A percentile compares a stretch with the other conserved stretches of the same genome.
Conservation (phyloP, 768 basidiomycete genomes). For the Termitomyces sp. region DNA sequence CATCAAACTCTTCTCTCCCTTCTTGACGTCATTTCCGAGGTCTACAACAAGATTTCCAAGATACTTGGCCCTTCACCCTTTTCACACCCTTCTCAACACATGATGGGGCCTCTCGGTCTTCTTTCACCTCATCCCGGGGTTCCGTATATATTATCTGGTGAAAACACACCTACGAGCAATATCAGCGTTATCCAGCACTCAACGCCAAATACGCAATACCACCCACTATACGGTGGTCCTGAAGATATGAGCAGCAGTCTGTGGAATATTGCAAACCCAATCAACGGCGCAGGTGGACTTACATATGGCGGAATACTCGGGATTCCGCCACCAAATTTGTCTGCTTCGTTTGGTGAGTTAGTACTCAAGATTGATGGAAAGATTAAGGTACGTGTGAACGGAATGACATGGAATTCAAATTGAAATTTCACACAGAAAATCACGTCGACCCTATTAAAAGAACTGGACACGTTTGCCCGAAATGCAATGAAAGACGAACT, state of each 20-base stretch:
- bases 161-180: conserved; percentile 19
- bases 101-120: conserved; percentile 74
- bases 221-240: conserved; percentile 8
- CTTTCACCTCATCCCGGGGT: conserved; percentile 80
- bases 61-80: conserved; percentile 82
- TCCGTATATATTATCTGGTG: conserved; percentile 66
- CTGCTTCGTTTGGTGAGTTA: conserved; percentile 59
- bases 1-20: conserved; percentile 85
- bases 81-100: conserved; percentile 55
- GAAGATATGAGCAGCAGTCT: conserved; percentile 47
- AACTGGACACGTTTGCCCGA: conserved; percentile 78
- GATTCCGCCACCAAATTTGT: conserved; percentile 56
- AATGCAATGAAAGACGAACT: conserved; percentile 80
- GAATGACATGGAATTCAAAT: background rate
- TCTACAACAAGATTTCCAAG: conserved; percentile 82
- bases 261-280: conserved; percentile 68
- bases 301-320: conserved; percentile 25
- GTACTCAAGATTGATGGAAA: conserved; percentile 78
- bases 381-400: conserved; percentile 59
- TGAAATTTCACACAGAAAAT: conserved; percentile 64
- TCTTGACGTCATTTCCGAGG: conserved; percentile 83
- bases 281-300: conserved; percentile 19
- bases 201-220: conserved; percentile 12
- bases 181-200: conserved; percentile 9
- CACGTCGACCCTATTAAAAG: conserved; percentile 71